Evolutionary conservation across 1,284 basidiomycete species (phyloP), one percentile per base, ranked within the genome.

Genomic region (Ustilago loliicola): DNA sequence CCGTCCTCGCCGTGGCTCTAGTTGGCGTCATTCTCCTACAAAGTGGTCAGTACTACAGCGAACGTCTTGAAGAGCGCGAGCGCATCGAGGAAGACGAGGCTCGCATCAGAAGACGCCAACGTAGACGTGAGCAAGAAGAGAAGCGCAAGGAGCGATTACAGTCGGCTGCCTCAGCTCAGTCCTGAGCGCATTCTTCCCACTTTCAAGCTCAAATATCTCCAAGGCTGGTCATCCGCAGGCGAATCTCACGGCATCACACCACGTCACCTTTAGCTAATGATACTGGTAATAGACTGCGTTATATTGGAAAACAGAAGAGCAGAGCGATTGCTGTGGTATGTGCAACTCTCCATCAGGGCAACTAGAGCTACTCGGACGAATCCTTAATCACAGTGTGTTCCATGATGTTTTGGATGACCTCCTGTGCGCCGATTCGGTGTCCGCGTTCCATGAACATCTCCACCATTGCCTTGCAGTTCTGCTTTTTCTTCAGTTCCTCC

Each of bases 41-140:
- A 59, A 77, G 79, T 51, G 85, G 81, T n/a, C 84, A 86, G 53
- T 86, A 85, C 78, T 86, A 85, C 70, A 80, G 79, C 52, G 82
- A 85, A 64, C 68, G 84, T 51, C 72, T 85, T 29, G 83, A 85
- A 52, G 84, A 83, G 63, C 75, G 84, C 40, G 85, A 86, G 55
- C 62, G 84, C 36, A 80, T 82, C 58, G 85, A 86, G 48, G 84
- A 85, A 42, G 75, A 80, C 48, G 85, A 86, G 48, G 84, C 83
- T 1, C 80, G 84, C 40, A 64, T 84, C 17, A 61, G 76, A 30
- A 73, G 85, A 40, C 62, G 83, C 32, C 74, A 80, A 48, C 77
- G 81, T n/a, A 62, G 79, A 21, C 70, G 68, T 54, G 77, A 83
- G 56, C 81, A 80, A 54, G 72, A 78, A 21, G 75, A 72, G 13